A percentile compares a stretch with the other conserved stretches of the same genome.
Evolutionary conservation across 1,139 yeast species (phyloP).

Genomic region (Magnusiomyces ingens): DNA sequence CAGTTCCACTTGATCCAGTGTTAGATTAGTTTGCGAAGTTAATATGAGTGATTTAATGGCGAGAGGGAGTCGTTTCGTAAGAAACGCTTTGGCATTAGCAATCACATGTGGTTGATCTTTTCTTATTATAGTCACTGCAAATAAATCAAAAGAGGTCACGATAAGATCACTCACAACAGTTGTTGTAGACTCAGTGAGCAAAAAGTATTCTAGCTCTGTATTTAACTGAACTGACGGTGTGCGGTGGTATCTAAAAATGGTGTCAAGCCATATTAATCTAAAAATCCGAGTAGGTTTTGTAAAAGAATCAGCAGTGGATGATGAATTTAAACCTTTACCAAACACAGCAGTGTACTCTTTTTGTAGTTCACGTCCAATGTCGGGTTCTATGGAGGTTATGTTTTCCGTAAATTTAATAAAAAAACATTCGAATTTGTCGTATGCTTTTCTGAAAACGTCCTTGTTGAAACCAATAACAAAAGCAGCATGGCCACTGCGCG

Average conservation of each 20-base stretch:
- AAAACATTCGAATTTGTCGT: conserved; percentile 7
- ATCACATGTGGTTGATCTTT: conserved; percentile 25
- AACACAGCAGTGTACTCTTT: conserved; percentile 5
- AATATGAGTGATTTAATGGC: conserved; percentile 20
- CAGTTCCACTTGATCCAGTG: conserved; percentile 20
- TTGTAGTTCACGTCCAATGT: conserved; percentile 4
- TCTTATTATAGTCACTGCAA: conserved; percentile 27
- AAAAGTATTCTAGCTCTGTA: conserved; percentile 26
- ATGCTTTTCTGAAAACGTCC: conserved; percentile 8
- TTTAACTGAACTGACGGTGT: conserved; percentile 23
- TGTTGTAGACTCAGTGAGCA: conserved; percentile 26
- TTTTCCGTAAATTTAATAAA: conserved; percentile 4
- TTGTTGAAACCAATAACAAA: conserved; percentile 5
- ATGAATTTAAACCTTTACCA: conserved; percentile 12
- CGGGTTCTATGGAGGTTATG: conserved; percentile 6
- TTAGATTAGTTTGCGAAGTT: conserved; percentile 11
- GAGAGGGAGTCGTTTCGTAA: conserved; percentile 27
- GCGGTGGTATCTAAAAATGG: conserved; percentile 23
- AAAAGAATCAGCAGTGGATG: conserved; percentile 7
- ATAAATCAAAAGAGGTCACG: conserved; percentile 33
- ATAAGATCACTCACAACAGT: conserved; percentile 29
- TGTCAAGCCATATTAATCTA: conserved; percentile 32
- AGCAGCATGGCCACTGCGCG: conserved; percentile 9
- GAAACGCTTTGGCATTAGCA: conserved; percentile 29
- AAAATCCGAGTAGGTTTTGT: conserved; percentile 23